Conservation (phyloP, 768 basidiomycete genomes). For the Scleroderma citrinum region DNA sequence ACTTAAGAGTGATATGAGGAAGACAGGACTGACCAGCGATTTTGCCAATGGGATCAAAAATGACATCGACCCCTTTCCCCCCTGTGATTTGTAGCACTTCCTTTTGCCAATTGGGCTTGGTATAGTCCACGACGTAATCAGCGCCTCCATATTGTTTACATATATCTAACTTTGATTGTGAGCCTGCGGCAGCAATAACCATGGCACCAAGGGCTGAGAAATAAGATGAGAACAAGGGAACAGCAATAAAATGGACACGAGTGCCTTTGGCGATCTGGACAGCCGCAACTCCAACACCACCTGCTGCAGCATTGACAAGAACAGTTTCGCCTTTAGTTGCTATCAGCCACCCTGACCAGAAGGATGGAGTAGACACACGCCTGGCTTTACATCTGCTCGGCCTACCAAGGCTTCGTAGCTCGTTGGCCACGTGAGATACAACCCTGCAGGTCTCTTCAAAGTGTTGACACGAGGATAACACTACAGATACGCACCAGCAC, state of each 20-base stretch:
- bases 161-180: constrained; percentile 71
- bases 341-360: constrained; percentile 4
- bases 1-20: background rate
- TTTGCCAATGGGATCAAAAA: constrained; percentile 83
- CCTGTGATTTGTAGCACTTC: constrained; percentile 78
- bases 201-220: constrained; percentile 74
- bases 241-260: background rate
- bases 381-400: constrained; percentile 72
- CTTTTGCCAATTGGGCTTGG: constrained; percentile 77
- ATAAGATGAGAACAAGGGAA: background rate
- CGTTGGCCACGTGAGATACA: constrained; percentile 89
- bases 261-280: constrained; percentile 90
- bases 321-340: constrained; percentile 71
- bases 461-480: constrained; percentile 1
- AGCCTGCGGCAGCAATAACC: constrained; percentile 91
- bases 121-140: constrained; percentile 80
- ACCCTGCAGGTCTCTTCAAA: constrained; percentile 35
- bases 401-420: constrained; percentile 89
- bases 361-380: constrained; percentile 30
- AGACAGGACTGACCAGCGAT: constrained; percentile 47
- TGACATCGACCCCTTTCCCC: constrained; percentile 80
- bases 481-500: constrained; percentile 50
- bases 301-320: constrained; percentile 91
- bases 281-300: constrained; percentile 89
- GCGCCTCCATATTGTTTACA: constrained; percentile 74